These are phyloP conservation scores for Chaetomium sp. DNA, from an alignment of 2,329 filamentous ascomycete species.

Conservation along the genomic window DNA sequence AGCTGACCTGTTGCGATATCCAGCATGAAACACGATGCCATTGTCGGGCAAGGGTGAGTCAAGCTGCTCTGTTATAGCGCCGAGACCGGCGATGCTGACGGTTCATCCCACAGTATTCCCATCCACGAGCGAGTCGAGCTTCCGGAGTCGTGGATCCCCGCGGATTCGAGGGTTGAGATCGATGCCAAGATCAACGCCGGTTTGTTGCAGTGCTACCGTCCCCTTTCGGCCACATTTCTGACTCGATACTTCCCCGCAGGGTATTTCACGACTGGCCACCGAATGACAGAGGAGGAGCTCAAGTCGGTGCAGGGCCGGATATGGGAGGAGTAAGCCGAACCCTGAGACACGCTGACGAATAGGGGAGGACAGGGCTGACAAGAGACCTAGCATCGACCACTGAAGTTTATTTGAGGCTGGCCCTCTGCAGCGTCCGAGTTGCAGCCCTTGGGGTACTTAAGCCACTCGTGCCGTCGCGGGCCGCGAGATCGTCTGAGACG, in stretches of 20 bases:
- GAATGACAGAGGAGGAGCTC: conserved; percentile 85
- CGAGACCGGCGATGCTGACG: conserved; percentile 23
- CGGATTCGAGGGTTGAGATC: conserved; percentile 95
- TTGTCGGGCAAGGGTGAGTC: conserved; percentile 74
- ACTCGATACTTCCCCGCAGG: conserved; percentile 44
- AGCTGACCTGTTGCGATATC: conserved; percentile 32
- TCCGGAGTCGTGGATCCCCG: conserved; percentile 90
- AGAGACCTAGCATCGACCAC: conserved; percentile 36
- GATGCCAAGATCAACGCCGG: conserved; percentile 97
- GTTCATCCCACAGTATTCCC: conserved; percentile 60
- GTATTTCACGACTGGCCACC: conserved; percentile 84
- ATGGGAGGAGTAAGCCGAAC: conserved; percentile 74
- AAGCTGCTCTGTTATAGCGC: conserved; percentile 15
- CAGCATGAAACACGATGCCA: conserved; percentile 89
- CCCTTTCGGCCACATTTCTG: conserved; percentile 29
- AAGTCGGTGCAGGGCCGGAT: conserved; percentile 83
- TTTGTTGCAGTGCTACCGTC: conserved; percentile 47
- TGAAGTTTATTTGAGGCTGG: conserved; percentile 19
- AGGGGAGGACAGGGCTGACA: conserved; percentile 35
- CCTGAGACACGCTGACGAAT: conserved; percentile 31
- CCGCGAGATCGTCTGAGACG: conserved; percentile 12
- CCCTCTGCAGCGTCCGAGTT: conserved; percentile 10
- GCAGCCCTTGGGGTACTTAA: conserved; percentile 15
- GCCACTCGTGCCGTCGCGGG: conserved; percentile 22
- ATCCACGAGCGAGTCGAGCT: conserved; percentile 90